These are phyloP conservation scores for Arthrobotrys entomopaga DNA, from an alignment of 2,329 filamentous ascomycete genomes.

Conservation along the genomic window DNA sequence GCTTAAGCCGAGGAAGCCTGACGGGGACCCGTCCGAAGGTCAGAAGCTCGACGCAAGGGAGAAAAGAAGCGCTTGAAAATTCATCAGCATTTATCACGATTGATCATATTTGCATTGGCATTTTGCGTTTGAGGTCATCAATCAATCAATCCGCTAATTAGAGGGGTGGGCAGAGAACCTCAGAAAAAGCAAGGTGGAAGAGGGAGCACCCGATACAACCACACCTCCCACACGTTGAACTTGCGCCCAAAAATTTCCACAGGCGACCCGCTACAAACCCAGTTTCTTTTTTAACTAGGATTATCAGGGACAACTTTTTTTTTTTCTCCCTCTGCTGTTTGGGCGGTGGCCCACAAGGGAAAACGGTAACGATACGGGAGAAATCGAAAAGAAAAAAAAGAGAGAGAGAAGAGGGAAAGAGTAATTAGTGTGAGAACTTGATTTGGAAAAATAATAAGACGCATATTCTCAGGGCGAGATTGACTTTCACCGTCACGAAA, in stretches of 20 bases:
- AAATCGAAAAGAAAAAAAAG: constrained; percentile 6
- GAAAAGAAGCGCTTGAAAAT: constrained; percentile 36
- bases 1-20: constrained; percentile 27
- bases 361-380: constrained; percentile 54
- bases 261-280: constrained; percentile 52
- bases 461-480: constrained; percentile 27
- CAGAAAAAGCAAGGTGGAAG: constrained; percentile 38
- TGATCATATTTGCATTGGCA: neutral
- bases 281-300: constrained; percentile 53
- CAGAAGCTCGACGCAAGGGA: constrained; percentile 47
- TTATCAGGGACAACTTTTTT: constrained; percentile 55
- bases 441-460: constrained; percentile 55
- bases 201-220: constrained; percentile 8
- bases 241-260: constrained; percentile 54
- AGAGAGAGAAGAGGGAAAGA: constrained; percentile 6
- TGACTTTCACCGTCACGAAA: constrained; percentile 29
- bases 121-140: too few relatives aligned
- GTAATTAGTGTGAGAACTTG: constrained; percentile 32
- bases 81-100: constrained; percentile 1
- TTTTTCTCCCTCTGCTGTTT: constrained; percentile 18
- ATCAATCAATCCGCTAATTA: neutral
- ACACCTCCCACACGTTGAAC: constrained; percentile 9
- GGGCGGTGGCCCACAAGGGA: constrained; percentile 35
- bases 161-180: constrained; percentile 2
- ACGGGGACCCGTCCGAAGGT: constrained; percentile 37